A percentile compares a stretch with the other conserved stretches of the same genome.
phyloP scores from a whole-genome alignment of 2,329 filamentous ascomycete species.

The Davidsoniella virescens region DNA sequence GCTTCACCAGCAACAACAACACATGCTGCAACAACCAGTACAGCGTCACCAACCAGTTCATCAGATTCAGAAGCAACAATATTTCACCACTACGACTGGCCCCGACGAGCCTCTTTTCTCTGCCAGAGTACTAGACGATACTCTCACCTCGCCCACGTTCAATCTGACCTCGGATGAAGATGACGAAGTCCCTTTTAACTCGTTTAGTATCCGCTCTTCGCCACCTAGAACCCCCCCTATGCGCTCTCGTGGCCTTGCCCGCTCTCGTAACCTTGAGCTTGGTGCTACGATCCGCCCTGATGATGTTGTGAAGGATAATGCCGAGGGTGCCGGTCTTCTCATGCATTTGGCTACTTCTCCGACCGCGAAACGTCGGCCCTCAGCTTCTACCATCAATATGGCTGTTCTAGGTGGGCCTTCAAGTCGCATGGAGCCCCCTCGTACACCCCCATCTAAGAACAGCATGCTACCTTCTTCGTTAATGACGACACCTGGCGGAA shows the following conservation, averaged over 20 bases:
- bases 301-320: slow-evolving; percentile 25
- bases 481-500: slow-evolving; percentile 71
- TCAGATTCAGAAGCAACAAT: slow-evolving; percentile 44
- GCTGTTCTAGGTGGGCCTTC: slow-evolving; percentile 40
- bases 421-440: slow-evolving; percentile 47
- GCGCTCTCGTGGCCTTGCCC: slow-evolving; percentile 33
- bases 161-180: slow-evolving; percentile 56
- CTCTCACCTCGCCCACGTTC: slow-evolving; percentile 43
- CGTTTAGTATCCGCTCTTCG: slow-evolving; percentile 61
- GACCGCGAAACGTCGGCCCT: slow-evolving; percentile 37
- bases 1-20: neutral
- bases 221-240: slow-evolving; percentile 61
- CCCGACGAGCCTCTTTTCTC: slow-evolving; percentile 68
- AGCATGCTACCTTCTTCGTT: slow-evolving; percentile 63
- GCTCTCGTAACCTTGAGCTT: slow-evolving; percentile 23
- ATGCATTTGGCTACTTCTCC: slow-evolving; percentile 84
- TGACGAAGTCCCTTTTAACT: slow-evolving; percentile 62
- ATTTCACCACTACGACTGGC: slow-evolving; percentile 55
- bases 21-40: slow-evolving; percentile 2
- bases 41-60: neutral
- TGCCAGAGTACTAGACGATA: slow-evolving; percentile 49
- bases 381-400: slow-evolving; percentile 2
- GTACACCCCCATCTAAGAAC: slow-evolving; percentile 54
- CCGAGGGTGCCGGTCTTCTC: slow-evolving; percentile 68
- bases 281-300: slow-evolving; percentile 5